phyloP scores from a whole-genome alignment of 129 eudicot genomes.

The Saposhnikovia divaricata region DNA sequence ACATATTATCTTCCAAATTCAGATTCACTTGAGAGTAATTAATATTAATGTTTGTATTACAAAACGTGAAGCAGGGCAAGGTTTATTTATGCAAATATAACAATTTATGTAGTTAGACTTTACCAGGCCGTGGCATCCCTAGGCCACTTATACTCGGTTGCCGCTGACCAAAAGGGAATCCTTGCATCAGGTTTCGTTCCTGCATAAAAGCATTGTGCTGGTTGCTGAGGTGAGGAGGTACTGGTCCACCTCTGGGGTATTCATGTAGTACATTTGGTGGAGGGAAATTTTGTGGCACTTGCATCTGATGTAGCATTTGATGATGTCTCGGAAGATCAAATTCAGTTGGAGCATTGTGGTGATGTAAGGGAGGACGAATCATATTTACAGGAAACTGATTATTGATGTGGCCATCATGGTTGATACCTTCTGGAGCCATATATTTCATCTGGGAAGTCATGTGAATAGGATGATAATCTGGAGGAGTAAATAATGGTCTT shows the following conservation, averaged over 20 bases:
- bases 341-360: conserved; percentile 46
- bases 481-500: conserved; percentile 42
- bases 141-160: conserved; percentile 45
- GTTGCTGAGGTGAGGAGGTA: conserved; percentile 33
- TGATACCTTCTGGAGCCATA: conserved; percentile 43
- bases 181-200: conserved; percentile 53
- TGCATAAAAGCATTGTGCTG: conserved; percentile 34
- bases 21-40: conserved; percentile 2
- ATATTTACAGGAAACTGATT: conserved; percentile 50
- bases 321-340: conserved; percentile 60
- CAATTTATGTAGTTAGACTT: neutral
- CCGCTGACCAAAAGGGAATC: conserved; percentile 55
- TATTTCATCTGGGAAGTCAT: conserved; percentile 57
- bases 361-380: conserved; percentile 43
- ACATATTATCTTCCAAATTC: neutral
- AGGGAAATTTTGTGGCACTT: conserved; percentile 49
- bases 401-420: conserved; percentile 35
- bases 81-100: conserved; percentile 3
- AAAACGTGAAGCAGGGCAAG: neutral
- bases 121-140: conserved; percentile 70
- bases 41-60: neutral
- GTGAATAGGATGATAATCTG: conserved; percentile 37
- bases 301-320: conserved; percentile 68
- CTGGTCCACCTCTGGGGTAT: conserved; percentile 44
- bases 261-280: conserved; percentile 48